Evolutionary conservation across 2,329 filamentous ascomycete genomes (phyloP), one percentile per base, ranked within the genome.

Genomic region (Setomelanomma holmii): DNA sequence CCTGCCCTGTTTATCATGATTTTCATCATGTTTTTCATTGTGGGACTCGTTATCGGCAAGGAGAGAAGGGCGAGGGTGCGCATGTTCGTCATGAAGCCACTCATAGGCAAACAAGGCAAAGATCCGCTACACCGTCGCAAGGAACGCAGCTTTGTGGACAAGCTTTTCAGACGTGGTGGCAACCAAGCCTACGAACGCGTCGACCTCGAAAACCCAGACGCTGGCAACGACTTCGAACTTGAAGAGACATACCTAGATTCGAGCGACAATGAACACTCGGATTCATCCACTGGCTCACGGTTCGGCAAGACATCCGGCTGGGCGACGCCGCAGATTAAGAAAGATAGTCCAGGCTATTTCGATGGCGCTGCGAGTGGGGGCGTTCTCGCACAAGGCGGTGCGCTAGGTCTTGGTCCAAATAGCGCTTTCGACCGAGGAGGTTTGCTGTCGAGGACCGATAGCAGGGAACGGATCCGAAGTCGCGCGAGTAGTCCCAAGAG

Each of bases 401-500:
- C 65, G 2, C 42, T 74, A 19, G 75, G 72, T 45, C 64, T 66
- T 55, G 69, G 51, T 6, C 64, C 67, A 5, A 58, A 64, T 3
- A 54, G 49, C 33, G 67, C 53, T 11, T 69, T 71, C 47, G 83
- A 85, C 49, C 76, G 91, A 34, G 86, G 84, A 40, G 93, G 93
- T 1, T 73, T 97, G 58, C 87, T 90, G 47, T 84, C 91, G 2
- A 81, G 93, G 61, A 96, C 90, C 0, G 93, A 97, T 70, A 96
- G 91, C 70, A 82, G 91, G 46, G 95, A 98, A 69, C 82, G 90
- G 51, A 75, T 97, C 8, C 84, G 72, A 78, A 80, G 78, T 64
- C 64, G 79, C 14, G 69, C 75, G 44, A 77, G 71, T 17, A 82
- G 79, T 63, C 83, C 83, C 11, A 80, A 78, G 42, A 77, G 80